Percentiles rank a stretch among this genome's conserved stretches.
Conservation (phyloP, 495 filamentous ascomycete genomes). For the Pseudotulostoma volvatum region DNA sequence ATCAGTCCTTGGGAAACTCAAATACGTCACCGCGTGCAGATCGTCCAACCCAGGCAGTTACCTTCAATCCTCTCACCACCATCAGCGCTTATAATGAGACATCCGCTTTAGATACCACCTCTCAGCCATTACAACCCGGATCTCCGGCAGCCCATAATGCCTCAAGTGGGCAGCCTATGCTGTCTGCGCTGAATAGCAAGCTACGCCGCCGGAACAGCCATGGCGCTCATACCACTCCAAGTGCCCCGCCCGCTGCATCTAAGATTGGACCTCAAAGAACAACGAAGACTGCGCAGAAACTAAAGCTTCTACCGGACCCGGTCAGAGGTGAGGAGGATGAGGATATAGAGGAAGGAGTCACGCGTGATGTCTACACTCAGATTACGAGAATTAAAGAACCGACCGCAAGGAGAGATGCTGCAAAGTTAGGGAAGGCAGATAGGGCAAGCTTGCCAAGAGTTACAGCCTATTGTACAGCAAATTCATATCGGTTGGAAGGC, state of each 20-base stretch:
- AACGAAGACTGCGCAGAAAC: constrained; percentile 86
- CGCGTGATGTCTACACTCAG: constrained; percentile 91
- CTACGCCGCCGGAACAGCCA: constrained; percentile 73
- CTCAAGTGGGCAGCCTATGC: constrained; percentile 43
- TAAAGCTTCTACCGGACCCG: constrained; percentile 85
- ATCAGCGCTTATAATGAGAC: constrained; percentile 38
- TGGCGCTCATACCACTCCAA: constrained; percentile 36
- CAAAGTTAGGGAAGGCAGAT: constrained; percentile 83
- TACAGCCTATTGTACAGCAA: constrained; percentile 90
- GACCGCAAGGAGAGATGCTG: constrained; percentile 81
- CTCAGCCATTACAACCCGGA: constrained; percentile 24
- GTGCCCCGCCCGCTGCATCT: constrained; percentile 29
- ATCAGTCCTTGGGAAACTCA: constrained; percentile 14
- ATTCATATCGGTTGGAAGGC: constrained; percentile 72
- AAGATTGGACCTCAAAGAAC: constrained; percentile 94
- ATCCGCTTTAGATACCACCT: constrained; percentile 26
- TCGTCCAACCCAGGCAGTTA: constrained; percentile 41
- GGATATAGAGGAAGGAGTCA: constrained; percentile 26
- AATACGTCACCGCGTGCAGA: constrained; percentile 27
- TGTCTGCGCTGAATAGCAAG: constrained; percentile 73
- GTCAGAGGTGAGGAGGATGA: constrained; percentile 53
- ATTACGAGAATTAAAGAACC: constrained; percentile 93
- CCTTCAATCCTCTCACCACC: constrained; percentile 51
- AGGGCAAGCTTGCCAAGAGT: constrained; percentile 74
- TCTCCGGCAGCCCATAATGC: constrained; percentile 22